Conservation (phyloP, 768 basidiomycete species). For the Suillus cothurnatus region DNA sequence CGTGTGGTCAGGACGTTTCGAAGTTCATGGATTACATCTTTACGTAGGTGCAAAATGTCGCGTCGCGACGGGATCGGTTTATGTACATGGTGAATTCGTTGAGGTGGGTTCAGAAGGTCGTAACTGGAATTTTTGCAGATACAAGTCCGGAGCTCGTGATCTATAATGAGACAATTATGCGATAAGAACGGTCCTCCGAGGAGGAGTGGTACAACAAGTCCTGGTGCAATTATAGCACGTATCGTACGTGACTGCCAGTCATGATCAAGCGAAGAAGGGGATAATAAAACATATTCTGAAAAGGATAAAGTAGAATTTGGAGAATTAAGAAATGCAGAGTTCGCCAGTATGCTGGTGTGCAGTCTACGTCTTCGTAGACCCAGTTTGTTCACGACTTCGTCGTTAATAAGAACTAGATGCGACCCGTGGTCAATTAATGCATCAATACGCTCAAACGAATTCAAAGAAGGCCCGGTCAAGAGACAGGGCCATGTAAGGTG, state of each 20-base stretch:
- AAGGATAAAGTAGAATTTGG: neutral
- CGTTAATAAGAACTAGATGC: no score
- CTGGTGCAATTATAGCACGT: neutral
- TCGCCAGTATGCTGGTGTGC: no score
- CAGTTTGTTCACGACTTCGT: no score
- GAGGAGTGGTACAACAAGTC: neutral
- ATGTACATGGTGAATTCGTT: no score
- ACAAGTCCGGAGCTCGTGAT: constrained; percentile 3
- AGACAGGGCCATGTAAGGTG: no score
- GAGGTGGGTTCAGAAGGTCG: constrained; percentile 12
- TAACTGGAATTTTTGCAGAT: constrained; percentile 4
- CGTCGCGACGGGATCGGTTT: fast-evolving
- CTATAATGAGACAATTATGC: constrained; percentile 5
- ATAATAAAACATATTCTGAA: neutral
- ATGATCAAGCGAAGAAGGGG: neutral
- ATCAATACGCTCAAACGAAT: no score
- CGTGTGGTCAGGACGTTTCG: no score
- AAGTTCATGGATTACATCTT: fast-evolving
- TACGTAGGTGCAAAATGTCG: fast-evolving
- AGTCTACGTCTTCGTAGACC: no score
- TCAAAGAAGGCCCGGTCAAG: no score
- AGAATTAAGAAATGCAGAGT: neutral
- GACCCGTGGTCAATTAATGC: no score
- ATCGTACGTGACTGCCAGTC: neutral
- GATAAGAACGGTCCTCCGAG: neutral